Conservation (phyloP, 2,329 filamentous ascomycete genomes). For the Volutella citrinella region DNA sequence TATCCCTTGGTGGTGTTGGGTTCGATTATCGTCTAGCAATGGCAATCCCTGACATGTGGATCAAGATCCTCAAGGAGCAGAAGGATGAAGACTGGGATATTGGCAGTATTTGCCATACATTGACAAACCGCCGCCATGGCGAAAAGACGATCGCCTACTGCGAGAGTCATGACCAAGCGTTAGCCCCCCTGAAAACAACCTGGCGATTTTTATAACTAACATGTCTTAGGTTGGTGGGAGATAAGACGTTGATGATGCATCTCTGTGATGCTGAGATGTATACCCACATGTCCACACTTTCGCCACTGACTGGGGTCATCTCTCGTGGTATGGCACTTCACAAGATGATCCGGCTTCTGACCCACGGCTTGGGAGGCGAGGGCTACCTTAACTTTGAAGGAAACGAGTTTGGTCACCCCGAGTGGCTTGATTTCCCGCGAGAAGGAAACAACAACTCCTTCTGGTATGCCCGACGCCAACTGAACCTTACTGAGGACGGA, state of each 20-base stretch:
- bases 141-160: slow-evolving; percentile 99
- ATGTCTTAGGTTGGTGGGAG: slow-evolving; percentile 73
- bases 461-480: slow-evolving; percentile 89
- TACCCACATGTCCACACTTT: slow-evolving; percentile 89
- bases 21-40: slow-evolving; percentile 98
- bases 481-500: slow-evolving; percentile 85
- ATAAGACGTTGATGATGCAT: slow-evolving; percentile 98
- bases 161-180: slow-evolving; percentile 97
- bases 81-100: slow-evolving; percentile 92
- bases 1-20: slow-evolving; percentile 84
- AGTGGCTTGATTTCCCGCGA: slow-evolving; percentile 98
- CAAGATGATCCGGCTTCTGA: slow-evolving; percentile 96
- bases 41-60: slow-evolving; percentile 98
- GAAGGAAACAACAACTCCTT: slow-evolving; percentile 91
- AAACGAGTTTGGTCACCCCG: slow-evolving; percentile 97
- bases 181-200: slow-evolving; percentile 39
- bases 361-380: slow-evolving; percentile 87
- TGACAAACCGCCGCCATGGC: slow-evolving; percentile 89
- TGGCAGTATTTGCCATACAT: slow-evolving; percentile 75
- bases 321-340: slow-evolving; percentile 88
- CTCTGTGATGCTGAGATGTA: slow-evolving; percentile 97
- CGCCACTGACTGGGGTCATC: slow-evolving; percentile 82
- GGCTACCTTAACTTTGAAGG: slow-evolving; percentile 98
- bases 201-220: slow-evolving; percentile 15
- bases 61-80: slow-evolving; percentile 95